phyloP scores from a whole-genome alignment of 1,139 yeast species.

The Magnusiomyces tetraspermus region DNA sequence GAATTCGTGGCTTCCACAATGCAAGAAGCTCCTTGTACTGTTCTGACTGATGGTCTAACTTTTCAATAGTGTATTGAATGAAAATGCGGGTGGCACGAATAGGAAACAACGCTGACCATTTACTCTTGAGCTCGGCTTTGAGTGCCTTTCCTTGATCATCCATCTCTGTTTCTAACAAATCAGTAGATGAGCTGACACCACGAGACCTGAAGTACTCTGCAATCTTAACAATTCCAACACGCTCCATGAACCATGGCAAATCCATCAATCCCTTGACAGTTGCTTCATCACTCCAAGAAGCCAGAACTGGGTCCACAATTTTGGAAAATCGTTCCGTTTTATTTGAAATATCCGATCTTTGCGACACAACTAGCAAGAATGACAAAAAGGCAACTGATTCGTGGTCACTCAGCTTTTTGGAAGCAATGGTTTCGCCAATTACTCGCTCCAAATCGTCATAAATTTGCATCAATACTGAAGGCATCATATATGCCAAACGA shows the following conservation, averaged over 20 bases:
- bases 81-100: conserved; percentile 91
- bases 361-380: conserved; percentile 81
- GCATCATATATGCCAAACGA: conserved; percentile 88
- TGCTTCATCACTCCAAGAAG: conserved; percentile 87
- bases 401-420: conserved; percentile 72
- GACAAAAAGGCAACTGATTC: conserved; percentile 92
- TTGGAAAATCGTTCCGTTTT: conserved; percentile 67
- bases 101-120: conserved; percentile 92
- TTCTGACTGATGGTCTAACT: conserved; percentile 64
- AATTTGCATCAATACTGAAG: conserved; percentile 74
- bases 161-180: conserved; percentile 69
- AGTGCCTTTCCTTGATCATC: conserved; percentile 80
- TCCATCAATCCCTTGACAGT: conserved; percentile 85
- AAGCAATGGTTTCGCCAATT: conserved; percentile 58
- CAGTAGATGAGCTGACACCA: conserved; percentile 68
- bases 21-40: conserved; percentile 64
- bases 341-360: conserved; percentile 65
- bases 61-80: conserved; percentile 90
- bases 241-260: conserved; percentile 95
- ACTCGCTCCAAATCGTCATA: conserved; percentile 76
- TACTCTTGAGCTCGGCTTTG: conserved; percentile 70
- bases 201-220: conserved; percentile 82
- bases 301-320: conserved; percentile 85
- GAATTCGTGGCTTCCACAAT: conserved; percentile 89
- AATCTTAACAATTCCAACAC: conserved; percentile 87